phyloP scores from a whole-genome alignment of 805 yeast species.

The Limtongia smithiae region DNA sequence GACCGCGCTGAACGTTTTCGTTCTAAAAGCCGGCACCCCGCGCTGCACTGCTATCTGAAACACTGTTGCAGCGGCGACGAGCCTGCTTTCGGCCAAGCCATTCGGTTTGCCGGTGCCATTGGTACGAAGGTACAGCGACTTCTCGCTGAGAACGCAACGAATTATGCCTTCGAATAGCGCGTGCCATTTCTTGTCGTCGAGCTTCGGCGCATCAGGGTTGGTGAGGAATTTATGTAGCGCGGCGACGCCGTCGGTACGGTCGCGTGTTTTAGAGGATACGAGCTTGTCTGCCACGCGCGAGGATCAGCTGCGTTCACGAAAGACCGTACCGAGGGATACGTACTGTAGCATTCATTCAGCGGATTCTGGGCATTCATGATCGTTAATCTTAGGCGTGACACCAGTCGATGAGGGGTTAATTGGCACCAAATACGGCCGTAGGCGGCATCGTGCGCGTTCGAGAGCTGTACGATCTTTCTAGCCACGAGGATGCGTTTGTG shows the following conservation, averaged over 20 bases:
- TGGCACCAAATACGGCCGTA: too few species aligned
- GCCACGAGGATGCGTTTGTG: too few species aligned
- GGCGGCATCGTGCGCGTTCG: too few species aligned
- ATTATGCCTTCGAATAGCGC: slow-evolving; percentile 21
- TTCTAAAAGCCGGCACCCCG: slow-evolving; percentile 12
- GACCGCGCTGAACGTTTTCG: slow-evolving; percentile 18
- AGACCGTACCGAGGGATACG: too few species aligned
- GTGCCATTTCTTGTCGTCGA: slow-evolving; percentile 22
- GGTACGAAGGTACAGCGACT: slow-evolving; percentile 7
- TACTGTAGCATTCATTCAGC: too few species aligned
- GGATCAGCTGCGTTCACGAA: too few species aligned
- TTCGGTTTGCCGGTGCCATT: neutral
- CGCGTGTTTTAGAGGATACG: slow-evolving; percentile 23
- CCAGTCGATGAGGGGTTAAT: too few species aligned
- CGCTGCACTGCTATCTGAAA: slow-evolving; percentile 13
- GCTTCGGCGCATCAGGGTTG: slow-evolving; percentile 3
- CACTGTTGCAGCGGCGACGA: slow-evolving; percentile 9
- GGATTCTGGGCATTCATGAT: too few species aligned
- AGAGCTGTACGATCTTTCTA: too few species aligned
- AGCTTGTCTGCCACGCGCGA: slow-evolving; percentile 9
- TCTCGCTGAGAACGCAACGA: slow-evolving; percentile 17
- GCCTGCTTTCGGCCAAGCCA: slow-evolving; percentile 7
- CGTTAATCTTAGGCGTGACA: too few species aligned
- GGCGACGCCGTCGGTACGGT: slow-evolving; percentile 22
- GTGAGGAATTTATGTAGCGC: slow-evolving; percentile 6